Conservation (phyloP, 768 basidiomycete genomes). For the Terana coerulea region DNA sequence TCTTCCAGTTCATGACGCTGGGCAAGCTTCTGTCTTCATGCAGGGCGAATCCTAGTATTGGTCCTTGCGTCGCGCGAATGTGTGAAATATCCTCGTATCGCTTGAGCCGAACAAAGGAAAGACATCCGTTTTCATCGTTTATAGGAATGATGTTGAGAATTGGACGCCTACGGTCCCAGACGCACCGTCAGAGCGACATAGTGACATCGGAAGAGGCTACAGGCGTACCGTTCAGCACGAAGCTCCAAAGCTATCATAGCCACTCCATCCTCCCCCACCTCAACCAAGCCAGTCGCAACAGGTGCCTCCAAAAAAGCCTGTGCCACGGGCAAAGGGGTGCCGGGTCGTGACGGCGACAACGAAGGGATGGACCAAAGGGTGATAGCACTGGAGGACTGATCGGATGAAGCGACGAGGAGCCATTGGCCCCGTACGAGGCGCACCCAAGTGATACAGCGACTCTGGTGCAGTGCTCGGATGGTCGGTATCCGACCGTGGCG, state of each 20-base stretch:
- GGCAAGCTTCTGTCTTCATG: no score
- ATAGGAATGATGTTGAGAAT: no score
- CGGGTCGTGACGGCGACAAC: neutral
- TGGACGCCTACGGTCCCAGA: no score
- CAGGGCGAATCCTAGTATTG: no score
- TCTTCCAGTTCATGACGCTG: no score
- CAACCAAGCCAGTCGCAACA: neutral
- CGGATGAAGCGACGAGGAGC: neutral
- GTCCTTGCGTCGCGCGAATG: no score
- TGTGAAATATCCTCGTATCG: no score
- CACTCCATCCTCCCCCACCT: neutral
- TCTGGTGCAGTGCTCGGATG: neutral
- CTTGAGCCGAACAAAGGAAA: no score
- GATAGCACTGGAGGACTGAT: neutral
- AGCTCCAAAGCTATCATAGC: neutral
- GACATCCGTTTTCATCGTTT: no score
- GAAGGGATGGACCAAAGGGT: neutral
- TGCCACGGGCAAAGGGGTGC: neutral
- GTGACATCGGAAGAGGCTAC: neutral
- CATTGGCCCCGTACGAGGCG: neutral
- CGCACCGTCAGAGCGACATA: no score
- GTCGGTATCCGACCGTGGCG: no score
- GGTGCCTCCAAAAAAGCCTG: neutral
- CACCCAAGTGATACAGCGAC: neutral
- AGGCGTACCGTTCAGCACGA: neutral